Percentiles rank a stretch among this genome's conserved stretches.
These are phyloP conservation scores for Kluyveromyces marxianus DNA, from an alignment of 1,139 yeast species.

Conservation along the genomic window DNA sequence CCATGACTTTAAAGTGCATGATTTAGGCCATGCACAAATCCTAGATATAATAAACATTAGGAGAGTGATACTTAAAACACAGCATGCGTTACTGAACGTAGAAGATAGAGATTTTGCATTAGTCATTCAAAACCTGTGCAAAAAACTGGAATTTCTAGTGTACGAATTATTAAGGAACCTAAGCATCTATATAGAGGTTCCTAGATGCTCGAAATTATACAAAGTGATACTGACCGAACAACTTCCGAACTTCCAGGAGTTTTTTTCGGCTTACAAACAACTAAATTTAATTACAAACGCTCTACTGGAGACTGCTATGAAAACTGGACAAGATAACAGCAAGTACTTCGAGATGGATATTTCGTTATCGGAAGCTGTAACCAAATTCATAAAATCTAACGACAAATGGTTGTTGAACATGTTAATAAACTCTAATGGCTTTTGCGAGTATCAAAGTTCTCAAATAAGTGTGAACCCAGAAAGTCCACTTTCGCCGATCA, in stretches of 20 bases:
- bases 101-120: conserved; percentile 1
- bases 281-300: conserved; percentile 2
- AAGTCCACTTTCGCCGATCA: background rate
- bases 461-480: background rate
- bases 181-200: conserved; percentile 8
- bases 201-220: conserved; percentile 6
- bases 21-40: conserved; percentile 21
- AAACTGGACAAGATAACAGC: background rate
- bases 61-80: conserved; percentile 8
- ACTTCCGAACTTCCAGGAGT: conserved; percentile 7
- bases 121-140: conserved; percentile 1
- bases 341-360: conserved; percentile 7
- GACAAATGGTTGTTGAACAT: conserved; percentile 7
- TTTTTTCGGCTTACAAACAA: conserved; percentile 5
- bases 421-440: conserved; percentile 7
- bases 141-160: conserved; percentile 7
- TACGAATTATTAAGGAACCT: conserved; percentile 8
- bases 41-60: conserved; percentile 21
- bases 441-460: background rate
- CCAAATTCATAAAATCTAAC: conserved; percentile 6
- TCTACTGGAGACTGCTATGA: conserved; percentile 4
- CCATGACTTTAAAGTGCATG: conserved; percentile 7
- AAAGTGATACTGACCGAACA: conserved; percentile 7
- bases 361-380: conserved; percentile 7
- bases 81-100: conserved; percentile 5